Evolutionary conservation across 2,329 filamentous ascomycete genomes (phyloP).

Genomic region (Huntiella decipiens): DNA sequence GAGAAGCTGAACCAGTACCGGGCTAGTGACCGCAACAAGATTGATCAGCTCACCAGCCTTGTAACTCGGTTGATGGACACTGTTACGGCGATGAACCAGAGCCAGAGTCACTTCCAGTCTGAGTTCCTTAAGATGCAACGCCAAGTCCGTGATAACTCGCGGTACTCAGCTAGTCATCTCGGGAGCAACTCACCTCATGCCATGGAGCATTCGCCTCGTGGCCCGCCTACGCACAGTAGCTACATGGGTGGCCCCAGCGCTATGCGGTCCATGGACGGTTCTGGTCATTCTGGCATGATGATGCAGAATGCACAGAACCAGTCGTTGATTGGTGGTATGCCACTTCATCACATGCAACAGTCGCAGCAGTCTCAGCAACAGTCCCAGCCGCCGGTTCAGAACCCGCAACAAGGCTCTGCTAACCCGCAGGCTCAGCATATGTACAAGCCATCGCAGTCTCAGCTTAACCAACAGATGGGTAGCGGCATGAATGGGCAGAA

Average conservation of each 20-base stretch:
- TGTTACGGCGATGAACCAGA: conserved; percentile 48
- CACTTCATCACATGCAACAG: conserved; percentile 21
- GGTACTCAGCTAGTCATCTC: conserved; percentile 10
- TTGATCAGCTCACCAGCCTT: conserved; percentile 50
- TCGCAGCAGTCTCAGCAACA: conserved; percentile 21
- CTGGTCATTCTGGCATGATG: conserved; percentile 15
- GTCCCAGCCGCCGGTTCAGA: conserved; percentile 27
- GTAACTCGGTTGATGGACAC: conserved; percentile 49
- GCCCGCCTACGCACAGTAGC: conserved; percentile 13
- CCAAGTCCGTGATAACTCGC: conserved; percentile 8
- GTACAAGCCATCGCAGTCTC: conserved; percentile 14
- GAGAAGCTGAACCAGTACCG: conserved; percentile 32
- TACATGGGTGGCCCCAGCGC: conserved; percentile 10
- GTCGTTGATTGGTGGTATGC: conserved; percentile 36
- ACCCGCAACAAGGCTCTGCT: conserved; percentile 13
- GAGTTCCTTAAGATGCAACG: conserved; percentile 38
- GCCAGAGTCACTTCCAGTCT: conserved; percentile 50
- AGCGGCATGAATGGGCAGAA: neutral
- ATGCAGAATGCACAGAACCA: conserved; percentile 35
- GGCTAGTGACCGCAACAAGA: conserved; percentile 38
- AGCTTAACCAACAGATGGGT: conserved; percentile 11
- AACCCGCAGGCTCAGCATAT: conserved; percentile 11
- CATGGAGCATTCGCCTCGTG: conserved; percentile 11
- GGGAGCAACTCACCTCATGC: conserved; percentile 11
- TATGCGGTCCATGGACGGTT: neutral